Percentiles rank a stretch among this genome's conserved stretches.
These are phyloP conservation scores for Wickerhamomyces bovis DNA, from an alignment of 805 yeast species.

Conservation along the genomic window DNA sequence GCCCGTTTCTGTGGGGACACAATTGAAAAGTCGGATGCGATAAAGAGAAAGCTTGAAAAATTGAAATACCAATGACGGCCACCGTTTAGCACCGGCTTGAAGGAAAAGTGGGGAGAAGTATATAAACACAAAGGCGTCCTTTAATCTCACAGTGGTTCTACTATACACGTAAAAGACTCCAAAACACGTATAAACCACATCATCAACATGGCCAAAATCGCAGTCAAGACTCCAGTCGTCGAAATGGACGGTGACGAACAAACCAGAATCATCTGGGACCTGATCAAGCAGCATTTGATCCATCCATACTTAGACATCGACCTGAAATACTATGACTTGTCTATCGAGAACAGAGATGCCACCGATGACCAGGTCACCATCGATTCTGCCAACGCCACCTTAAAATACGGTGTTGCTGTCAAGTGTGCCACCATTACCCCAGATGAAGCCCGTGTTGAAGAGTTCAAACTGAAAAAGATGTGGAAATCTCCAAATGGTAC, in stretches of 20 bases:
- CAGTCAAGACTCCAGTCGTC: slow-evolving; percentile 83
- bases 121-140: neutral
- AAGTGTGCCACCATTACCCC: slow-evolving; percentile 99
- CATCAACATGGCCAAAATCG: slow-evolving; percentile 44
- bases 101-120: neutral
- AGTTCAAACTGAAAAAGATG: slow-evolving; percentile 88
- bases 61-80: neutral
- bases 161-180: neutral
- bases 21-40: neutral
- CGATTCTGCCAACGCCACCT: slow-evolving; percentile 87
- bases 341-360: slow-evolving; percentile 78
- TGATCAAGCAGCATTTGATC: slow-evolving; percentile 80
- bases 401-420: slow-evolving; percentile 86
- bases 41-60: neutral
- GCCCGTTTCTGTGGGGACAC: neutral
- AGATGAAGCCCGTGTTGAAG: slow-evolving; percentile 91
- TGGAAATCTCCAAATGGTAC: slow-evolving; percentile 98
- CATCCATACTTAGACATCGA: slow-evolving; percentile 82
- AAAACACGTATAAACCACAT: neutral
- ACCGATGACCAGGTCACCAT: slow-evolving; percentile 85
- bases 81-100: neutral
- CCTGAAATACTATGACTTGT: slow-evolving; percentile 86
- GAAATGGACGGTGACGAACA: slow-evolving; percentile 98
- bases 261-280: slow-evolving; percentile 94
- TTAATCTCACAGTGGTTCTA: neutral